Base-by-base conservation (phyloP, 2,329 filamentous ascomycete species). In the Parastagonospora avenae region DNA sequence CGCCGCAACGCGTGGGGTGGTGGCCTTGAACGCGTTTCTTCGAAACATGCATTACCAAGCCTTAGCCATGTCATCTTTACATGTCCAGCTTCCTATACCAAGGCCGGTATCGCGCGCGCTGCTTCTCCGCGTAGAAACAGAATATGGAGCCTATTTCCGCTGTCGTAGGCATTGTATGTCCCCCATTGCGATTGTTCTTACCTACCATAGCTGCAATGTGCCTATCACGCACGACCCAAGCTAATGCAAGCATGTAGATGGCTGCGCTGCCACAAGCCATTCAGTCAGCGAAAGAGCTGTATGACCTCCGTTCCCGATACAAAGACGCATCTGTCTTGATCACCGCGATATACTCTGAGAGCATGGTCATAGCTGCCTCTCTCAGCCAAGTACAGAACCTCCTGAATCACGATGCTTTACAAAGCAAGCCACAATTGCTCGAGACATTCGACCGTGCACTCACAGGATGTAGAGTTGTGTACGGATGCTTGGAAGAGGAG, bases 301-400 rank as follows among this genome's bases (percentile, higher is more conserved):
- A 71, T 48, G 61, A 66, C 42, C 52, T 73, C 3, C 66, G 66
- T 37, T 47, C 53, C 8, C 64, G 57, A 8, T 72, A 66, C 54
- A 62, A 67, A 32, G 63, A 71, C 49, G 70, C 70, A 8, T 63
- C 62, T 7, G 24, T 64, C 2, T 60, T 66, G 8, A 72, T 72
- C 40, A 66, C 63, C 5, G 60, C 67, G 15, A 68, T 72, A 33
- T 72, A 71, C 44, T 61, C 67, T 14, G 70, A 72, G 42, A 68
- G 67, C 4, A 67, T 69, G 56, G 62, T 70, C 35, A 63, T 72
- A 14, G 68, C 68, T 0, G 68, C 70, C 7, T 69, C 67, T 2
- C 48, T 72, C 2, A 62, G 63, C 4, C 70, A 72, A 48, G 53
- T 72, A 8, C 67, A 72, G 43, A 62, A 47, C 40, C 57, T 72